Evolutionary conservation across 306 rosid species (phyloP).

Genomic region (Lablab purpureus): DNA sequence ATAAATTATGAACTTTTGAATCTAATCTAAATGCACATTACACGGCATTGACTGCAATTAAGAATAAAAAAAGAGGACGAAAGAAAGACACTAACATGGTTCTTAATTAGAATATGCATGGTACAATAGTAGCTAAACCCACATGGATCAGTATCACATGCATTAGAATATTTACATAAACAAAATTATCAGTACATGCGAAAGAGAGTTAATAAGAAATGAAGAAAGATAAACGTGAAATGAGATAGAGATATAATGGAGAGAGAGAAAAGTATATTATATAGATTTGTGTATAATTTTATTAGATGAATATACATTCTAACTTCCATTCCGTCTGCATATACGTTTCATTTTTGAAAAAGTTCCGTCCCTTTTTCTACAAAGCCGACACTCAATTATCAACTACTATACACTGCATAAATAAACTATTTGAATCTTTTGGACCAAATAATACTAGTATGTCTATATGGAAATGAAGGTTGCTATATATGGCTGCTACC

Average conservation of each 20-base stretch:
- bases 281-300: background rate
- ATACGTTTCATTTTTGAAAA: background rate
- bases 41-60: slow-evolving; percentile 32
- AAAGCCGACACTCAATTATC: background rate
- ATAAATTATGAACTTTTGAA: too few species aligned
- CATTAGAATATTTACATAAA: too few species aligned
- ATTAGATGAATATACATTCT: background rate
- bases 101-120: slow-evolving; percentile 8
- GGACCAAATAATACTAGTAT: too few species aligned
- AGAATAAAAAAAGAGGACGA: slow-evolving; percentile 8
- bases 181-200: too few species aligned
- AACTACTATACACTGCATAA: background rate
- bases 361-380: background rate
- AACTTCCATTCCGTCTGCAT: background rate
- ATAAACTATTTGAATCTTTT: background rate
- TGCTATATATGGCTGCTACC: background rate
- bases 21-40: too few species aligned
- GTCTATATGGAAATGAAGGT: too few species aligned
- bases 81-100: background rate
- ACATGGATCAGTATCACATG: slow-evolving; percentile 7
- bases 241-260: background rate
- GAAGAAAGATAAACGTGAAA: background rate
- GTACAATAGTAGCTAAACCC: background rate
- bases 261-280: background rate
- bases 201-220: background rate